Conservation (phyloP, 345 rosid genomes). For the Syzygium jambos region DNA sequence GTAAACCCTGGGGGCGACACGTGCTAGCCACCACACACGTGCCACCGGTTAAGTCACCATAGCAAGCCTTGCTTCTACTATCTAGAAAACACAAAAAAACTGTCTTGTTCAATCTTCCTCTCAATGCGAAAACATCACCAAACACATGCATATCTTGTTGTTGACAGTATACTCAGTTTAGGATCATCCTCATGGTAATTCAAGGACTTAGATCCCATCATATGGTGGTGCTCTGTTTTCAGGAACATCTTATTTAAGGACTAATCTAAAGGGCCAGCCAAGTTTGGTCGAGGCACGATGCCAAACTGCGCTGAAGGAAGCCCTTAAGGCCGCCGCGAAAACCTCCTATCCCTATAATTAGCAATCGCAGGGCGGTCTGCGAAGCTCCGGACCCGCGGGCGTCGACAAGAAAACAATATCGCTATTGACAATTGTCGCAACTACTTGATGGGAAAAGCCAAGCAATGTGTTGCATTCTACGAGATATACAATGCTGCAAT, state of each 20-base stretch:
- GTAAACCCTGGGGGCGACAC: too few relatives aligned
- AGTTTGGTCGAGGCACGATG: neutral
- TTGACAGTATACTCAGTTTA: neutral
- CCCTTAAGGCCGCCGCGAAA: neutral
- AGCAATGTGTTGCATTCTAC: neutral
- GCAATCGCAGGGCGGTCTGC: neutral
- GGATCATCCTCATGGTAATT: neutral
- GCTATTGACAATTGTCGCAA: neutral
- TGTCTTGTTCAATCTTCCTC: neutral
- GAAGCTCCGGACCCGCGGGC: neutral
- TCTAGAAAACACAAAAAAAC: neutral
- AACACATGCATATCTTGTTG: neutral
- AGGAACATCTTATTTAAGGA: neutral
- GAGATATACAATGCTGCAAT: neutral
- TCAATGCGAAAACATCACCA: neutral
- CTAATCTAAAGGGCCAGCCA: neutral
- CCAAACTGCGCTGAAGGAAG: neutral
- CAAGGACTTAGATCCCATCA: neutral
- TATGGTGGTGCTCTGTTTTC: neutral
- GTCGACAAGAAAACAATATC: neutral
- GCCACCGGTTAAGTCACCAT: too few relatives aligned
- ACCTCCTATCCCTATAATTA: too few relatives aligned
- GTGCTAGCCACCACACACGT: too few relatives aligned
- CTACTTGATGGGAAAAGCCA: neutral
- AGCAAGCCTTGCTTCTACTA: neutral